A percentile compares a stretch with the other conserved stretches of the same genome.
Conservation (phyloP, 805 yeast genomes). For the Blastobotrys parvus region DNA sequence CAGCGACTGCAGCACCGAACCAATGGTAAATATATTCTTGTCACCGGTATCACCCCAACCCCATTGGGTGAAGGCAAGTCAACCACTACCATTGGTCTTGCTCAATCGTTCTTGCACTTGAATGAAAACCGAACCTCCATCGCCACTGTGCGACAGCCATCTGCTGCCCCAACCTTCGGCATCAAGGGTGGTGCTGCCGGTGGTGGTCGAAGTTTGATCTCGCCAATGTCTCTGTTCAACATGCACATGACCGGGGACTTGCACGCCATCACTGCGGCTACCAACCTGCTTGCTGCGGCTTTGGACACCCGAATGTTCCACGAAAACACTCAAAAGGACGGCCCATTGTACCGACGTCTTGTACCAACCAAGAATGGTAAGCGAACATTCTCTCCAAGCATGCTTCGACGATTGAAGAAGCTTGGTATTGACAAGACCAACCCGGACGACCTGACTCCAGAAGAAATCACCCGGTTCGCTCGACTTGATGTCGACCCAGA, state of each 20-base stretch:
- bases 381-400: constrained; percentile 68
- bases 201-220: constrained; percentile 95
- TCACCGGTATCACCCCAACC: constrained; percentile 96
- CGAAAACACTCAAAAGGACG: constrained; percentile 76
- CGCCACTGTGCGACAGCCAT: constrained; percentile 95
- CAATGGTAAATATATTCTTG: constrained; percentile 82
- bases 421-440: constrained; percentile 69
- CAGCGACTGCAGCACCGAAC: constrained; percentile 56
- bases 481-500: constrained; percentile 83
- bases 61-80: constrained; percentile 98
- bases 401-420: constrained; percentile 66
- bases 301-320: constrained; percentile 96
- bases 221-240: constrained; percentile 98
- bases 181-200: constrained; percentile 99
- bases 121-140: constrained; percentile 72
- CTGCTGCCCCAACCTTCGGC: constrained; percentile 99
- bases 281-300: constrained; percentile 90
- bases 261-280: constrained; percentile 92
- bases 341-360: constrained; percentile 71
- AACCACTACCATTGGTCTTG: constrained; percentile 91
- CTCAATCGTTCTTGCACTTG: constrained; percentile 92
- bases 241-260: constrained; percentile 97
- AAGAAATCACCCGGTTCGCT: constrained; percentile 66
- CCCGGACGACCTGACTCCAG: constrained; percentile 70
- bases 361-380: constrained; percentile 77